Base-by-base conservation (phyloP, 495 filamentous ascomycete species). In the Annulohypoxylon moriforme region DNA sequence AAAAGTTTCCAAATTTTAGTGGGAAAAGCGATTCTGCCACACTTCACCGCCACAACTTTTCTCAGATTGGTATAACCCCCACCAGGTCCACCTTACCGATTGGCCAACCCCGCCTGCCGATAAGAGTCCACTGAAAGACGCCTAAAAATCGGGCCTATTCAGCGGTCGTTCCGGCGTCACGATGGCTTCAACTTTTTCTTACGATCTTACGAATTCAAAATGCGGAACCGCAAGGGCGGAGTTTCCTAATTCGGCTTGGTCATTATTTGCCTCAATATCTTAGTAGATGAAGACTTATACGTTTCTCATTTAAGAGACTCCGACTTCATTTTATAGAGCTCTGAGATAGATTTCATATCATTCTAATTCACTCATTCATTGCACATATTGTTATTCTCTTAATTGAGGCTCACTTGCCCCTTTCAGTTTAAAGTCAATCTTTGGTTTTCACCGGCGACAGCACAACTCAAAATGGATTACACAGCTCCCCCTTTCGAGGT, bases 401-500 rank as follows among this genome's bases (percentile, higher is more conserved):
- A 53, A 16, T 16, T 64, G 34, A 20, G 40, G 22, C 25, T 60
- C 42, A 38, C 24, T 53, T 29, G 25, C 22, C 8, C 47, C 34
- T 22, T 40, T 36, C 9, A 8, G 5, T 53, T 57, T 22, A 22
- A 20, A 50, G 20, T 31, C 25, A 25, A 49, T 36, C 42, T n/a
- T 0, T 49, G 1, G 11, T 16, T 25, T 6, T 24, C 1, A 22
- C 36, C 24, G 2, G 20, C 10, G 70, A 61, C 11, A 40, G 8
- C 29, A 20, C 27, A 7, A 36, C 13, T 33, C 59, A 64, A 20
- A 36, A 80, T 80, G 78, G 71, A 75, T 4, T 94, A 90, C 77
- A 86, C 89, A 40, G 87, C 87, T 20, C 86, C 87, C 14, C 76
- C 89, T 29, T 84, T 89, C 70, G 78, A 79, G 22, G 85, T 89